Evolutionary conservation across 495 filamentous ascomycete genomes (phyloP).

Genomic region (Parathielavia hyrcaniae): DNA sequence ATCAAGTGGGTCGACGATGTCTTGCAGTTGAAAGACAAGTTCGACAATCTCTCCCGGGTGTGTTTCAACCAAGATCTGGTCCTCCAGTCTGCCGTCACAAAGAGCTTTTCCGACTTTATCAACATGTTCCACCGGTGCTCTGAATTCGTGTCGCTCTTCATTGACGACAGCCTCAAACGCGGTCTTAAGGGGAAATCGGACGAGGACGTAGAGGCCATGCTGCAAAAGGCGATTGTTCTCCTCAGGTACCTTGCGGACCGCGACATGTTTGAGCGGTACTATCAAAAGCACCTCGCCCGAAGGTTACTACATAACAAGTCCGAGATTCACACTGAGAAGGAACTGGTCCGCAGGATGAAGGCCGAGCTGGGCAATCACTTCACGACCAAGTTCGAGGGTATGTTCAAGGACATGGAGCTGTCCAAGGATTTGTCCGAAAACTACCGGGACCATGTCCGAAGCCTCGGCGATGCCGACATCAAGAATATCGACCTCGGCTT

Average conservation of each 20-base stretch:
- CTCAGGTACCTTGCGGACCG: slow-evolving; percentile 84
- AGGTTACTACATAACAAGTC: slow-evolving; percentile 81
- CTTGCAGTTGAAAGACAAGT: slow-evolving; percentile 77
- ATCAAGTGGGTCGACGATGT: slow-evolving; percentile 96
- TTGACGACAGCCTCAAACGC: slow-evolving; percentile 93
- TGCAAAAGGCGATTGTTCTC: slow-evolving; percentile 85
- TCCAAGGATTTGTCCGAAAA: slow-evolving; percentile 76
- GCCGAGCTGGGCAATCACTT: slow-evolving; percentile 91
- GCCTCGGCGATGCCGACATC: slow-evolving; percentile 57
- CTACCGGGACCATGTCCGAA: slow-evolving; percentile 63
- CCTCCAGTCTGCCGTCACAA: slow-evolving; percentile 72
- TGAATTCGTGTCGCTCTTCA: slow-evolving; percentile 92
- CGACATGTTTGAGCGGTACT: slow-evolving; percentile 95
- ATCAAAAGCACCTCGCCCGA: slow-evolving; percentile 92
- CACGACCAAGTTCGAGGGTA: slow-evolving; percentile 84
- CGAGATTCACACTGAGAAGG: slow-evolving; percentile 79
- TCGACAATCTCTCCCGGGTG: slow-evolving; percentile 64
- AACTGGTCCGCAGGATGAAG: slow-evolving; percentile 96
- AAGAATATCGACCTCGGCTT: slow-evolving; percentile 72
- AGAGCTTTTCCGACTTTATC: slow-evolving; percentile 85
- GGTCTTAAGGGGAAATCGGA: slow-evolving; percentile 92
- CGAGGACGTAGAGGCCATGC: slow-evolving; percentile 71
- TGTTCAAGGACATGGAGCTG: slow-evolving; percentile 96
- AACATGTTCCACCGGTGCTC: slow-evolving; percentile 76
- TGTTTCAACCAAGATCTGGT: slow-evolving; percentile 70